Evolutionary conservation across 805 yeast species (phyloP), one percentile per base, ranked within the genome.

Genomic region (Kodamaea leandrae): DNA sequence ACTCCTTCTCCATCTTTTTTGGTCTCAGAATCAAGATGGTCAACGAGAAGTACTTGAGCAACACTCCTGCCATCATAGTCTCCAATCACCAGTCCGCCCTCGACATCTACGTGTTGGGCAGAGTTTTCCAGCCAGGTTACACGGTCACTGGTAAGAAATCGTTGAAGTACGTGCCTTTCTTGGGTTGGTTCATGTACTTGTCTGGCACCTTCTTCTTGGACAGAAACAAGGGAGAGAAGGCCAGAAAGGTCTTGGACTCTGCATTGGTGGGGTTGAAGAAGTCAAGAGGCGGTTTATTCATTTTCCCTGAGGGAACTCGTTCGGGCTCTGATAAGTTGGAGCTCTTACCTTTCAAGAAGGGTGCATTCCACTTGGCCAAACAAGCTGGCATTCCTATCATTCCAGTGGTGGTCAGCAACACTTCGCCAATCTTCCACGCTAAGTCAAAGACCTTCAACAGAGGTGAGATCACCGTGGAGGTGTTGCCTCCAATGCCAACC

Each of bases 281-380:
- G 4, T 71, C 80, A 36, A 78, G 80, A 55, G 82, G 90, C 52
- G 86, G 84, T 12, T 73, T 93, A 17, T 93, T 83, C 75, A 80
- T 93, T 66, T 93, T 90, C 72, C 96, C 98, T 18, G 99, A 93
- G 64, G 99, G 99, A 19, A 93, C 99, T 2, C 78, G 99, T 63
- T 88, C 97, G 0, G 85, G 83, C 49, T 66, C 84, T 8, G 64
- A 77, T 17, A 73, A 72, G 25, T 82, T 95, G 37, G 79, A 73
- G 3, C 65, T 93, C 59, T 72, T 88, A 37, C 95, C 96, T 1
- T 88, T 93, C 68, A 93, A 93, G 64, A 93, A 93, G 60, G 99
- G 99, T 41, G 97, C 98, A 0, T 93, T 93, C 80, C 97, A 93
- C 64, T 75, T 93, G 57, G 99, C 99, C 6, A 84, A 86, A 48